Base-by-base conservation (phyloP, 192 early-diverging fungal species). In the Neocallimastix lanati region DNA sequence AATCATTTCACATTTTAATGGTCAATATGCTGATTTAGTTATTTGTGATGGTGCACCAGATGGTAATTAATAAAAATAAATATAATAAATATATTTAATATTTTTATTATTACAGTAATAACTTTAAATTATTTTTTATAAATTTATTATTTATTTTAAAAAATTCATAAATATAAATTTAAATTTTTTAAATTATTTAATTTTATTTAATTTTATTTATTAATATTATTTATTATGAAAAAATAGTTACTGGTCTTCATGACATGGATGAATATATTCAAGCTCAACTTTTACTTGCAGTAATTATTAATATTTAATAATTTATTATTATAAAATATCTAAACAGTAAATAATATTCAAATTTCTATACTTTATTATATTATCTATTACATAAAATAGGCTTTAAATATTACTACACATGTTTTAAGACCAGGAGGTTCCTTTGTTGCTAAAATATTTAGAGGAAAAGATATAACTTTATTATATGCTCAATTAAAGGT, bases 191-290 rank as follows among this genome's bases (percentile, higher is more conserved):
- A 5, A 29, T 79, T 80, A n/a, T 15, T 38, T 38, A 82, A 28
- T 29, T 29, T 11, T 30, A n/a, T n/a, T n/a, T n/a, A n/a, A n/a
- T n/a, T n/a, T n/a, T n/a, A n/a, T n/a, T n/a, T n/a, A n/a, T n/a
- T n/a, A n/a, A n/a, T n/a, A n/a, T n/a, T n/a, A n/a, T n/a, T n/a
- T n/a, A n/a, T n/a, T n/a, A n/a, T n/a, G n/a, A n/a, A n/a, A 28
- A 28, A 40, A 76, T 14, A 33, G 93, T 99, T 28, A 99, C 96
- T 16, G 97, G 97, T 28, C 87, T 97, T 35, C 96, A 98, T 84
- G 98, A 98, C 81, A 95, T 98, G 89, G 98, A 99, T 87, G 98
- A 99, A 86, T 99, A 96, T 83, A 95, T 98, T 82, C 98, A 99
- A 81, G 96, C 96, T 13, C 96, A 99, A 84, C 88, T 99, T 14